Conservation (phyloP, 176 grass and related monocot genomes). For the Metroxylon sagu region DNA sequence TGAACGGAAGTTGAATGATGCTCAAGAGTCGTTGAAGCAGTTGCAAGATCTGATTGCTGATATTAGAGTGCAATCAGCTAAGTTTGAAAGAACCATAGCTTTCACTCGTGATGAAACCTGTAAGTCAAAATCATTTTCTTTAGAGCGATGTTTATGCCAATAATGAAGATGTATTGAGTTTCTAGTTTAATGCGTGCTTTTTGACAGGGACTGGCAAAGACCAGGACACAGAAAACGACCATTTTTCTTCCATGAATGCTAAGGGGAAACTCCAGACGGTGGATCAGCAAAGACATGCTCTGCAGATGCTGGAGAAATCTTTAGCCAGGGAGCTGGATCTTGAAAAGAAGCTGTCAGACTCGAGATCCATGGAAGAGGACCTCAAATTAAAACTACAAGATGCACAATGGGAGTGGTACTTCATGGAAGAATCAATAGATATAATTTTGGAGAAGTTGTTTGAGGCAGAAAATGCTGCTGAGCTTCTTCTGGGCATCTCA, state of each 20-base stretch:
- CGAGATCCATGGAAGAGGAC: constrained; percentile 44
- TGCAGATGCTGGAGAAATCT: constrained; percentile 80
- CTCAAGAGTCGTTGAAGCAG: constrained; percentile 45
- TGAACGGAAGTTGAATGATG: constrained; percentile 42
- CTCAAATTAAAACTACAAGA: constrained; percentile 45
- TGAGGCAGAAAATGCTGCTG: constrained; percentile 63
- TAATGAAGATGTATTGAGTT: constrained; percentile 4
- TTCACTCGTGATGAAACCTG: constrained; percentile 35
- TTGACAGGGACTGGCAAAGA: constrained; percentile 37
- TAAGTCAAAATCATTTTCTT: constrained; percentile 30
- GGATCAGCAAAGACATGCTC: constrained; percentile 54
- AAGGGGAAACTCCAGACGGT: constrained; percentile 29
- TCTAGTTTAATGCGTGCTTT: constrained; percentile 15
- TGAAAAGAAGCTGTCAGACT: constrained; percentile 71
- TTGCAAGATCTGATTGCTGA: constrained; percentile 64
- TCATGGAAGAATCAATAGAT: constrained; percentile 49
- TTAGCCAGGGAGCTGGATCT: constrained; percentile 87
- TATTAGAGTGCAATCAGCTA: constrained; percentile 54
- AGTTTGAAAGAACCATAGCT: constrained; percentile 46
- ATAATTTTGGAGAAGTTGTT: constrained; percentile 39
- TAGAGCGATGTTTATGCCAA: background rate
- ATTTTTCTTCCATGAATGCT: constrained; percentile 27
- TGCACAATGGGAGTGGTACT: constrained; percentile 49
- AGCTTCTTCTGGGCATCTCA: constrained; percentile 44
- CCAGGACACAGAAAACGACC: constrained; percentile 34